Evolutionary conservation across 1,139 yeast species (phyloP).

Genomic region (Blastobotrys indianensis): DNA sequence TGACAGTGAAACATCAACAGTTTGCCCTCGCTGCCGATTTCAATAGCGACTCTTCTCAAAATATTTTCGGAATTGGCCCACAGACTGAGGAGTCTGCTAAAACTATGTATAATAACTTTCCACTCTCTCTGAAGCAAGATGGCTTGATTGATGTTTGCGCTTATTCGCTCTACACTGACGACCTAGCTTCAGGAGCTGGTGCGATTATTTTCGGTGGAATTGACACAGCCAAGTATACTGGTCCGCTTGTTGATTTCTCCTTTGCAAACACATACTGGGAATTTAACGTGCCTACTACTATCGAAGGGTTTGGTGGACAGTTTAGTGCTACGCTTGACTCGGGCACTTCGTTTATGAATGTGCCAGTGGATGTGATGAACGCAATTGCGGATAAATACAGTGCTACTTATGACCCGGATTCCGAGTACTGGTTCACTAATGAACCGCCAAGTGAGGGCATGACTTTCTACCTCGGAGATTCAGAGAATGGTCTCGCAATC

Average conservation of each 20-base stretch:
- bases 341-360: constrained; percentile 32
- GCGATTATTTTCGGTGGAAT: constrained; percentile 52
- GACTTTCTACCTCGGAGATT: constrained; percentile 25
- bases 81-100: constrained; percentile 5
- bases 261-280: constrained; percentile 7
- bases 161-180: constrained; percentile 48
- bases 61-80: constrained; percentile 11
- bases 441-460: constrained; percentile 16
- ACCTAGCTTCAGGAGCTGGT: constrained; percentile 40
- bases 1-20: constrained; percentile 5
- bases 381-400: constrained; percentile 22
- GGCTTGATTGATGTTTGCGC: constrained; percentile 43
- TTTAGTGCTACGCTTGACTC: constrained; percentile 27
- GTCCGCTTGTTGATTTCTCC: constrained; percentile 35
- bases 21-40: constrained; percentile 7
- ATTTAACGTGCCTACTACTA: not conserved
- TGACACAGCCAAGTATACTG: constrained; percentile 47
- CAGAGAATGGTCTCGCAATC: constrained; percentile 23
- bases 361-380: constrained; percentile 37
- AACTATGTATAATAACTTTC: constrained; percentile 36
- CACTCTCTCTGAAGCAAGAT: constrained; percentile 41
- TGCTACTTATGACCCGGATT: constrained; percentile 20
- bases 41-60: constrained; percentile 1
- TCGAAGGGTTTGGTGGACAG: not conserved
- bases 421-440: constrained; percentile 22